A percentile compares a stretch with the other conserved stretches of the same genome.
Evolutionary conservation across 257 asterid genomes (phyloP).

Genomic region (Salvia miltiorrhiza): DNA sequence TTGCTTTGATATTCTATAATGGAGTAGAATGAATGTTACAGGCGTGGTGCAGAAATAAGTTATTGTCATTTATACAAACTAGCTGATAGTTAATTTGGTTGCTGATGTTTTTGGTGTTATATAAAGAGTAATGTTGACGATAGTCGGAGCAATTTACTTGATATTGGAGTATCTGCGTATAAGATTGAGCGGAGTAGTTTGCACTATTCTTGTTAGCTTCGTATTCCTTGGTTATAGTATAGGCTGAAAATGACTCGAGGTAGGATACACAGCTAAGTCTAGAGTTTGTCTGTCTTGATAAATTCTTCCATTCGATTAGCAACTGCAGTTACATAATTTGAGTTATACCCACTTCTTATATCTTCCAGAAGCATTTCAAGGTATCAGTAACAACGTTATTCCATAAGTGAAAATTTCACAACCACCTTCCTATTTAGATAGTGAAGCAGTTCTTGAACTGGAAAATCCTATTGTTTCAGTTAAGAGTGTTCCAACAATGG

Average conservation of each 20-base stretch:
- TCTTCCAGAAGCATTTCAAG: neutral
- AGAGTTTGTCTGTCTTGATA: neutral
- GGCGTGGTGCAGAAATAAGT: neutral
- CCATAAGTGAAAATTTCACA: neutral
- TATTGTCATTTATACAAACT: neutral
- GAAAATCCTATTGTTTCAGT: neutral
- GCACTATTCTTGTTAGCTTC: neutral
- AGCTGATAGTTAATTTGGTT: neutral
- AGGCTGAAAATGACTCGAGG: neutral
- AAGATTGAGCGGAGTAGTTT: neutral
- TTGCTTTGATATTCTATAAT: neutral
- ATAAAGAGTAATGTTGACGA: neutral
- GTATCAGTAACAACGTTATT: neutral
- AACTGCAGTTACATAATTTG: neutral
- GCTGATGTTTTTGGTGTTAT: neutral
- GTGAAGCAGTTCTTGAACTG: neutral
- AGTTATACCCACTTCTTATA: neutral
- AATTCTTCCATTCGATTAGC: neutral
- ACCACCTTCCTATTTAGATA: neutral
- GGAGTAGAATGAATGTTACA: neutral
- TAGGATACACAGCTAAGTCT: neutral
- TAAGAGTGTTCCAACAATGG: neutral
- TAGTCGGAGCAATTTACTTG: neutral
- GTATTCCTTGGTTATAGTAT: neutral
- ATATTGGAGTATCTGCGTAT: neutral